Percentiles rank a stretch among this genome's conserved stretches.
Conservation (phyloP, 768 basidiomycete genomes). For the Mycena polygramma region DNA sequence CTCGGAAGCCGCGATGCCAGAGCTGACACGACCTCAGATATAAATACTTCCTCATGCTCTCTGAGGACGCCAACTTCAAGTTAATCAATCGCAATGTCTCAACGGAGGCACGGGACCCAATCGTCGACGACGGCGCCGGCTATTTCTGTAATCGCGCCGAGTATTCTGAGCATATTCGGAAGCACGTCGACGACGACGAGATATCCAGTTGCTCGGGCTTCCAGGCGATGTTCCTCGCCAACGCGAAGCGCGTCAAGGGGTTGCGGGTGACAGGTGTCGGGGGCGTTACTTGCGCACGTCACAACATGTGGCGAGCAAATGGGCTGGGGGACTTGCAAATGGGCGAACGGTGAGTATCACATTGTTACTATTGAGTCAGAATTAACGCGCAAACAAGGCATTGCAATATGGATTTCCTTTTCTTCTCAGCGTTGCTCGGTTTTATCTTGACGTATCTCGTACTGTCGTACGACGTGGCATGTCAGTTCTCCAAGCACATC, state of each 20-base stretch:
- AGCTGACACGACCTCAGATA: neutral
- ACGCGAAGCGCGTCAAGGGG: conserved; percentile 19
- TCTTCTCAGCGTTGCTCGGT: neutral
- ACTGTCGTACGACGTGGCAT: conserved; percentile 41
- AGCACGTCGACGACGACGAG: conserved; percentile 4
- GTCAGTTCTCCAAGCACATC: conserved; percentile 38
- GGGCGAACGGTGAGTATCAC: conserved; percentile 32
- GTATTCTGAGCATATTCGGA: neutral
- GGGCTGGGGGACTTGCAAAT: conserved; percentile 39
- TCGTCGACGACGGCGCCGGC: neutral
- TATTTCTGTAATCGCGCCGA: neutral
- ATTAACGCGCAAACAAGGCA: neutral
- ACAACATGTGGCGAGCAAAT: conserved; percentile 26
- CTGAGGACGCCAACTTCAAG: neutral
- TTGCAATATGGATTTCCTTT: conserved; percentile 13
- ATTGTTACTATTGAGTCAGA: neutral
- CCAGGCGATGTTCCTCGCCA: conserved; percentile 15
- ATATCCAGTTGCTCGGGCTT: conserved; percentile 22
- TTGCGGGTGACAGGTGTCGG: conserved; percentile 27
- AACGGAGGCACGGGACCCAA: neutral
- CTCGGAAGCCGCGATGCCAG: neutral
- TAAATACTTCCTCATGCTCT: neutral
- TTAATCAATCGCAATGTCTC: neutral
- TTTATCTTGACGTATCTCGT: conserved; percentile 3
- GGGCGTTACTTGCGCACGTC: conserved; percentile 26